These are phyloP conservation scores for Chytriomyces hyalinus DNA, from an alignment of 192 early-diverging fungal genomes.

Conservation along the genomic window DNA sequence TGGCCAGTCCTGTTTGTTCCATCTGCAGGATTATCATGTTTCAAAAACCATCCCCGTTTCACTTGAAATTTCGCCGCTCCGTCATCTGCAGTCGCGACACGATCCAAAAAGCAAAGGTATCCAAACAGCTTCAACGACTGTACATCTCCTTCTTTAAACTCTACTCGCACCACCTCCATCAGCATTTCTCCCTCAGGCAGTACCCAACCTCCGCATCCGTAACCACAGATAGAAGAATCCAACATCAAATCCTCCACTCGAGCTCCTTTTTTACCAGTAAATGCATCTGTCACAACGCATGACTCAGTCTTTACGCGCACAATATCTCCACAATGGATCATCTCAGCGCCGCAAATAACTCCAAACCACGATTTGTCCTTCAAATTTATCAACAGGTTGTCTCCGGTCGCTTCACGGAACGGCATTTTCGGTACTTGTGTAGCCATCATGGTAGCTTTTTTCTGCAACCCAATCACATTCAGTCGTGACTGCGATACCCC, in stretches of 20 bases:
- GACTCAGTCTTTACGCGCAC: background rate
- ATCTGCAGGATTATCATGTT: background rate
- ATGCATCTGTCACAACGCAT: background rate
- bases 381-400: background rate
- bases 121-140: constrained; percentile 8
- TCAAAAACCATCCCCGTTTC: background rate
- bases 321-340: background rate
- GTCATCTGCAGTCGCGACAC: background rate
- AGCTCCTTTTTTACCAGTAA: background rate
- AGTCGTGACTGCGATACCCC: background rate
- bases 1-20: background rate
- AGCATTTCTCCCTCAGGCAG: background rate
- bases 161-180: constrained; percentile 19
- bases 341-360: background rate
- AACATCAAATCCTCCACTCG: background rate
- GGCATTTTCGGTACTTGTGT: background rate
- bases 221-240: background rate
- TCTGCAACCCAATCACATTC: background rate
- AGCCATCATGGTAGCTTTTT: background rate
- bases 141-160: background rate
- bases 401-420: background rate
- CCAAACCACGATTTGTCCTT: background rate
- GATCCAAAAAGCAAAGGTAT: constrained; percentile 20
- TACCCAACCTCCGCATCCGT: background rate
- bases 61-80: background rate